phyloP scores from a whole-genome alignment of 495 filamentous ascomycete species.

The Letharia columbiana region DNA sequence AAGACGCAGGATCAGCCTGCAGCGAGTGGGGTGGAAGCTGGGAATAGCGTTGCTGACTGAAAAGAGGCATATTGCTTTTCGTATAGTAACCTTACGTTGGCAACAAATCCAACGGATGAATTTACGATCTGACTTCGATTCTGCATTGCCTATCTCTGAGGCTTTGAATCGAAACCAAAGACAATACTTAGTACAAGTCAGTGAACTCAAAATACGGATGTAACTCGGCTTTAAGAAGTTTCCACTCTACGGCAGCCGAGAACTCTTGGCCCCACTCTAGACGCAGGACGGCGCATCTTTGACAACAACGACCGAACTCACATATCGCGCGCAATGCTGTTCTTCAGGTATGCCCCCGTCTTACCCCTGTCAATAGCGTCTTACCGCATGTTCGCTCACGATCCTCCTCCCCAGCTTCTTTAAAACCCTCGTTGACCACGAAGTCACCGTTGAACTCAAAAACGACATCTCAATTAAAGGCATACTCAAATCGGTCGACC shows the following conservation, averaged over 20 bases:
- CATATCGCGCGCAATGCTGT: slow-evolving; percentile 39
- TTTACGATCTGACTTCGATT: background rate
- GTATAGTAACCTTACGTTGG: background rate
- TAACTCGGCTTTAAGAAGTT: background rate
- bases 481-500: slow-evolving; percentile 91
- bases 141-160: background rate
- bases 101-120: background rate
- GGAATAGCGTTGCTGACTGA: slow-evolving; percentile 28
- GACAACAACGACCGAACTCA: background rate
- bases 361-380: background rate
- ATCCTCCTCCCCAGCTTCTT: slow-evolving; percentile 66
- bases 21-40: slow-evolving; percentile 27
- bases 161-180: background rate
- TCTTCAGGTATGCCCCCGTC: slow-evolving; percentile 44
- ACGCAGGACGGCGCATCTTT: background rate
- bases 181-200: background rate
- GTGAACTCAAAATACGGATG: background rate
- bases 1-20: slow-evolving; percentile 29
- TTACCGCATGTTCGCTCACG: background rate
- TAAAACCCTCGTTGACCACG: slow-evolving; percentile 97
- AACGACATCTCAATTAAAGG: slow-evolving; percentile 96
- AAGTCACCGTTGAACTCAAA: slow-evolving; percentile 95
- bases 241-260: background rate
- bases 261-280: background rate
- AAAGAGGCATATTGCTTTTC: background rate